These are phyloP conservation scores for Verticillium zaregamsianum DNA, from an alignment of 2,329 filamentous ascomycete species.

Conservation along the genomic window DNA sequence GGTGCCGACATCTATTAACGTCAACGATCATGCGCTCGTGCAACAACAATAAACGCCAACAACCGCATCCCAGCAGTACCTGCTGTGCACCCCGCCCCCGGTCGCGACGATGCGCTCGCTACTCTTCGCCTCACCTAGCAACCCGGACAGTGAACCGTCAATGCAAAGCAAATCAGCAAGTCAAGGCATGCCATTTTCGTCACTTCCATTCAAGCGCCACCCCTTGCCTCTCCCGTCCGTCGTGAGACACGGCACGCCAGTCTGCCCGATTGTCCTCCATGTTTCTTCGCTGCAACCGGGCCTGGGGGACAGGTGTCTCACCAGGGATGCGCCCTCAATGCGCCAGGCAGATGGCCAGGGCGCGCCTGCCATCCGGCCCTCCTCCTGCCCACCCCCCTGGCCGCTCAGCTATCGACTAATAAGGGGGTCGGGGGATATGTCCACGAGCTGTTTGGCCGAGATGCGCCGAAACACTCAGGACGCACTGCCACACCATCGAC, in stretches of 20 bases:
- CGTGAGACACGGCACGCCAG: not conserved
- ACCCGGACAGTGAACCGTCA: not conserved
- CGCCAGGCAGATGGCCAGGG: not conserved
- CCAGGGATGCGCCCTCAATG: not conserved
- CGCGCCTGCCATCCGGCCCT: not conserved
- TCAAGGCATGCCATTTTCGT: not conserved
- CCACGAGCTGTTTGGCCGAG: slow-evolving; percentile 1
- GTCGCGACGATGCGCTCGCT: not conserved
- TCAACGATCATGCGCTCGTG: not conserved
- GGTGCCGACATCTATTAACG: not conserved
- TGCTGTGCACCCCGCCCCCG: not conserved
- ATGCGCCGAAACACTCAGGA: slow-evolving; percentile 1
- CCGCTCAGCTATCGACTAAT: not conserved
- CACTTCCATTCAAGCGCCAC: not conserved
- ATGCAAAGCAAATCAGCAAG: not conserved
- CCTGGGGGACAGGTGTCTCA: not conserved
- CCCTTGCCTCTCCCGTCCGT: not conserved
- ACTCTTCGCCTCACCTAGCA: not conserved
- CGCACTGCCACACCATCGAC: not conserved
- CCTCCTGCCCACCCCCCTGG: not conserved
- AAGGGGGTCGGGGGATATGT: not conserved
- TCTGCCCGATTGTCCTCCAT: not conserved
- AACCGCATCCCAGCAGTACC: not conserved
- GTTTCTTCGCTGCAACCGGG: not conserved
- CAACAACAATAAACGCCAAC: not conserved